Evolutionary conservation across 2,329 filamentous ascomycete species (phyloP), one percentile per base, ranked within the genome.

Genomic region (Dothidotthia symphoricarpi): DNA sequence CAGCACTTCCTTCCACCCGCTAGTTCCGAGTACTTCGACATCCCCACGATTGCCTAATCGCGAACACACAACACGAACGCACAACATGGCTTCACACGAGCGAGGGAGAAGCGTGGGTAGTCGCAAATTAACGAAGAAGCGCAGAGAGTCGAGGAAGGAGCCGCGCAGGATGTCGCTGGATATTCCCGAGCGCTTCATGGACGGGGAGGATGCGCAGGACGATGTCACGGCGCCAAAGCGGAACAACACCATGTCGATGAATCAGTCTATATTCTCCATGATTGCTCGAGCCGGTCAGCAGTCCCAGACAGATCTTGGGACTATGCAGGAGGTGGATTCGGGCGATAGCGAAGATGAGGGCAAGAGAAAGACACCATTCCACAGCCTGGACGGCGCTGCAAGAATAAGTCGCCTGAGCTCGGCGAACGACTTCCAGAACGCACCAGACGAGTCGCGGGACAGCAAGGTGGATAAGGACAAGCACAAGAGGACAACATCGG

Each of bases 231-330:
- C 77, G 34, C 74, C 77, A 2, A 75, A 72, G 52, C 55, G 49
- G 38, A 66, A 69, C 35, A 69, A 71, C 28, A 61, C 72, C 31
- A 69, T 75, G 44, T 88, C 89, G 59, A 88, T 95, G 82, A 93
- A 95, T 67, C 90, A 95, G 73, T 94, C 88, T 49, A 83, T 97
- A 38, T 95, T 96, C 65, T 89, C 88, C 36, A 80, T 97, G 69
- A 90, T 97, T 51, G 87, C 90, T 6, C 88, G 88, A 12, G 88
- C 88, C 25, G 88, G 89, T 6, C 89, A 88, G 25, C 82, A 81
- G 43, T 90, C 88, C 19, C 82, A 81, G 42, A 83, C 86, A 34
- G 85, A 94, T 67, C 89, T 94, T 60, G 83, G 87, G 64, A 78
- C 86, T 42, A 91, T 93, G 64, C 85, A 89, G 58, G 85, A 85